Evolutionary conservation across 2,329 filamentous ascomycete species (phyloP).

Genomic region (Monilinia vaccinii-corymbosi): DNA sequence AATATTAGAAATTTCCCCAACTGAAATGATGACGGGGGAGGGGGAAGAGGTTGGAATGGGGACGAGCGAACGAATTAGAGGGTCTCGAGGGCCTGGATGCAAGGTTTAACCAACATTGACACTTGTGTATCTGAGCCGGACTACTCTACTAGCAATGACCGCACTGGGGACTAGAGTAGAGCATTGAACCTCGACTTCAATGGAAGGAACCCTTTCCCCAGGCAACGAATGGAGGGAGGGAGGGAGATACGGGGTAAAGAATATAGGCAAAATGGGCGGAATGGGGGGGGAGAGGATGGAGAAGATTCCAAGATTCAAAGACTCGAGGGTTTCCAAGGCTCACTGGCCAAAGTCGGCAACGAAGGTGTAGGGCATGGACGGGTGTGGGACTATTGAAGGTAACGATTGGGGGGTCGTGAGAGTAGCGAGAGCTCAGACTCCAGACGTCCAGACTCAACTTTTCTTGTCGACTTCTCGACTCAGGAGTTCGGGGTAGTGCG

Average conservation of each 20-base stretch:
- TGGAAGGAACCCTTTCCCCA: background rate
- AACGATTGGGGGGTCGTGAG: background rate
- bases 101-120: conserved; percentile 1
- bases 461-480: too few relatives aligned
- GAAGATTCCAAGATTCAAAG: too few relatives aligned
- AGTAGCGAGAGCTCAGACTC: too few relatives aligned
- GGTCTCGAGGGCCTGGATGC: background rate
- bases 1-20: background rate
- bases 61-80: background rate
- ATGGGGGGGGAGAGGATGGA: too few relatives aligned
- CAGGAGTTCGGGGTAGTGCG: background rate
- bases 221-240: background rate
- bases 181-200: background rate
- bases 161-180: background rate
- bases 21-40: background rate
- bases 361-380: too few relatives aligned
- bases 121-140: background rate
- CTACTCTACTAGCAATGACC: background rate
- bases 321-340: too few relatives aligned
- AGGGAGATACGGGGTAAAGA: background rate
- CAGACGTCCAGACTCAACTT: too few relatives aligned
- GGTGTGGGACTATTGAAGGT: too few relatives aligned
- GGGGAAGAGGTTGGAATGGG: background rate
- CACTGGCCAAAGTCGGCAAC: too few relatives aligned
- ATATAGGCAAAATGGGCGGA: background rate